phyloP scores from a whole-genome alignment of 192 early-diverging fungal species.

The Funneliformis geosporum region DNA sequence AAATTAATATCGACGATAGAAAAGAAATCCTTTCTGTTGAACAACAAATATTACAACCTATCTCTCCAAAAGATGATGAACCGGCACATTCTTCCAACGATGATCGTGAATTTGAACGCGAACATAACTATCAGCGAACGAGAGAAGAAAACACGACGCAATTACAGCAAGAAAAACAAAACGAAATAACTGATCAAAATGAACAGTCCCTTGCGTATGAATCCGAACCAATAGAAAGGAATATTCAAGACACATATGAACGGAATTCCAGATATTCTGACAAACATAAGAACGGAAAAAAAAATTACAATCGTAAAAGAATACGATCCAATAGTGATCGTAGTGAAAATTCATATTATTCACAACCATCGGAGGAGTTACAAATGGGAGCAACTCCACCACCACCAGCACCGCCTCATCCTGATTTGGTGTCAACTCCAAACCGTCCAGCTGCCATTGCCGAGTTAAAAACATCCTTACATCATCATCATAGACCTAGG shows the following conservation, averaged over 20 bases:
- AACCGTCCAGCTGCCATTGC: not conserved
- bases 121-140: not conserved
- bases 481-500: conserved; percentile 4
- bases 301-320: conserved; percentile 4
- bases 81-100: not conserved
- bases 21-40: conserved; percentile 7
- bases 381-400: not conserved
- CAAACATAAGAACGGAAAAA: not conserved
- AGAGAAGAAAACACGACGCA: not conserved
- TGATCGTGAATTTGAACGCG: conserved; percentile 14
- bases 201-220: not conserved
- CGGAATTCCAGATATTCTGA: not conserved
- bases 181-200: conserved; percentile 5
- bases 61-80: not conserved
- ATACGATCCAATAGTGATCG: conserved; percentile 8
- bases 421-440: conserved; percentile 12
- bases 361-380: not conserved
- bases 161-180: not conserved
- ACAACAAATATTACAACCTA: not conserved
- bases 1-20: not conserved
- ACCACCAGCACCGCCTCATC: not conserved
- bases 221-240: not conserved
- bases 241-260: not conserved
- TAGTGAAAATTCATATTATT: not conserved
- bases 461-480: not conserved